phyloP scores from a whole-genome alignment of 352 stramenopile species.

The Phytopythium sindhum region DNA sequence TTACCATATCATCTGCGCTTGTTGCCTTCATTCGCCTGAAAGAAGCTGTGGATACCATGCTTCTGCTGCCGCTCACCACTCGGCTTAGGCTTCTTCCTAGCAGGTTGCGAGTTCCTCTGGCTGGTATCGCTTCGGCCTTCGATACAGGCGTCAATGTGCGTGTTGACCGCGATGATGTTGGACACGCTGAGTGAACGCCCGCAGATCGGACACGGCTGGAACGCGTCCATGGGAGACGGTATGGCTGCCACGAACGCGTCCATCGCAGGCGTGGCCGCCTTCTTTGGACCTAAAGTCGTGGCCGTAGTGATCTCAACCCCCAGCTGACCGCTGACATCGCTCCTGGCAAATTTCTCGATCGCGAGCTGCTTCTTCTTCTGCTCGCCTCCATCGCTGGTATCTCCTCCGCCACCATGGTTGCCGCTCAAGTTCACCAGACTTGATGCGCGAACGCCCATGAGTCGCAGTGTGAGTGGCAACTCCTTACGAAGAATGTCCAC shows the following conservation, averaged over 20 bases:
- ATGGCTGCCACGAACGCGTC: slow-evolving; percentile 10
- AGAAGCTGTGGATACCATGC: slow-evolving; percentile 28
- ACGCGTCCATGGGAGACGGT: slow-evolving; percentile 8
- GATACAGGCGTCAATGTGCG: slow-evolving; percentile 60
- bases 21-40: not conserved
- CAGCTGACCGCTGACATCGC: slow-evolving; percentile 1
- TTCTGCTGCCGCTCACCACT: slow-evolving; percentile 13
- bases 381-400: slow-evolving; percentile 5
- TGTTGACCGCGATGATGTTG: slow-evolving; percentile 57
- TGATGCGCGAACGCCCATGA: slow-evolving; percentile 64
- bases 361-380: slow-evolving; percentile 40
- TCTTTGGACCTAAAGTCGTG: not conserved
- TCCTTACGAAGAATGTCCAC: slow-evolving; percentile 58
- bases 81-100: slow-evolving; percentile 13
- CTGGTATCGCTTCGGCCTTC: slow-evolving; percentile 5
- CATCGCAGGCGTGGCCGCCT: slow-evolving; percentile 1
- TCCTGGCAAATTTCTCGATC: slow-evolving; percentile 42
- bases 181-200: slow-evolving; percentile 41
- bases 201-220: slow-evolving; percentile 59
- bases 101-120: not conserved
- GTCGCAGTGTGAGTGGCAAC: slow-evolving; percentile 56
- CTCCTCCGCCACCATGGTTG: slow-evolving; percentile 2
- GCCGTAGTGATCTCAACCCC: not conserved
- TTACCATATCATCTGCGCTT: not conserved
- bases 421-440: slow-evolving; percentile 27